Conservation (phyloP, 306 rosid species). For the Sicyos edulis region DNA sequence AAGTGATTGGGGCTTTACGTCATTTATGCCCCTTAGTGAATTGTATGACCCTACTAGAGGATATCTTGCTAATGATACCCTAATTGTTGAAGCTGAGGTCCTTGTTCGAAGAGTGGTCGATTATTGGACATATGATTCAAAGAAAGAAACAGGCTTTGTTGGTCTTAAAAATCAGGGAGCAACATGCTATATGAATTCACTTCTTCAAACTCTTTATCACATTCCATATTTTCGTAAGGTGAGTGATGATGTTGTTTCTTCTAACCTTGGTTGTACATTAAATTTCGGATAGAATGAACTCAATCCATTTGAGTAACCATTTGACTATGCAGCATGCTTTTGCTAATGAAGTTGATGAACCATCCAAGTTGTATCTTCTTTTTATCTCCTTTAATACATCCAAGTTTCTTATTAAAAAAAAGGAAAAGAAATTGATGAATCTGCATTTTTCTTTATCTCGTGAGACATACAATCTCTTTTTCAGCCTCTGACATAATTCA, state of each 20-base stretch:
- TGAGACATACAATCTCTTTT: background rate
- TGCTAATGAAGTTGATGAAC: constrained; percentile 7
- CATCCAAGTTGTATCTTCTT: background rate
- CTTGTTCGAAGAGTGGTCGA: constrained; percentile 75
- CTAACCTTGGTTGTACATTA: background rate
- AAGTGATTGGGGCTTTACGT: constrained; percentile 96
- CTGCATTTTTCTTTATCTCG: background rate
- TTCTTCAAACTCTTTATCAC: constrained; percentile 79
- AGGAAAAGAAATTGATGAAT: background rate
- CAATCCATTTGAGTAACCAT: background rate
- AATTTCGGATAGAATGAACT: constrained; percentile 20
- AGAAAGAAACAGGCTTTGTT: constrained; percentile 86
- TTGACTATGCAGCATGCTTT: background rate
- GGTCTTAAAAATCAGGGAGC: constrained; percentile 96
- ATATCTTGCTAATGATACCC: constrained; percentile 65
- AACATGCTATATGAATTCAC: constrained; percentile 86
- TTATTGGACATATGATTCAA: constrained; percentile 81
- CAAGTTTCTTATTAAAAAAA: no score
- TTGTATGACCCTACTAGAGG: constrained; percentile 74
- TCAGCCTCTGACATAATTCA: background rate
- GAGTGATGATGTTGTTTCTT: constrained; percentile 9
- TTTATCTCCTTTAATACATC: background rate
- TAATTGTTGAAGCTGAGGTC: constrained; percentile 78
- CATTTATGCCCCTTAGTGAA: constrained; percentile 87
- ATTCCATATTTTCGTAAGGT: constrained; percentile 90